Evolutionary conservation across 352 stramenopile species (phyloP), one percentile per base, ranked within the genome.

Genomic region (Peronospora belbahrii): DNA sequence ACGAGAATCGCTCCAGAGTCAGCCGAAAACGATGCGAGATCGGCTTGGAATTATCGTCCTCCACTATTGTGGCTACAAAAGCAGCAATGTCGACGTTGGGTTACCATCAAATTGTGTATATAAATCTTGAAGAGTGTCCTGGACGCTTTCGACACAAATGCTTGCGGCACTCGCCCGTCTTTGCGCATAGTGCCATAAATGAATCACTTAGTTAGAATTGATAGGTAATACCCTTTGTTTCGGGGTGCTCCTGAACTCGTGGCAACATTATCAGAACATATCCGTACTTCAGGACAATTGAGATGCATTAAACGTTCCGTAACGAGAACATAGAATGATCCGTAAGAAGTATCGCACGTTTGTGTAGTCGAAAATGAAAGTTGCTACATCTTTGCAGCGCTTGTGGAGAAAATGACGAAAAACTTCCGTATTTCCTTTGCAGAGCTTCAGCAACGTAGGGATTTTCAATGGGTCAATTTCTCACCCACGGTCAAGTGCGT

Each of bases 391-490:
- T 14, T 65, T 0, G 63, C 67, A 7, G 62, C 70, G 13, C 53
- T 79, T 8, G 70, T 83, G 49, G 62, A 1, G 67, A 82, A 35
- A 74, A 82, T 2, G 64, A 62, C 3, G 59, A 35, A 17, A 82
- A 41, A 20, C 72, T 37, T 4, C 67, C 65, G 34, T 73, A 73
- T 14, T 72, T 66, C 25, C 11, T 27, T 15, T 67, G 45, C 8
- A 83, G 38, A 6, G 54, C 66, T 32, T 64, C 14, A 1, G 61
- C 56, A 42, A 82, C 1, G 36, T 48, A 10, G 61, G 37, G 1
- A 83, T 53, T 22, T 70, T 63, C 0, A 38, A 25, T 3, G n/a
- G n/a, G n/a, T n/a, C n/a, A n/a, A n/a, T n/a, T n/a, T n/a, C n/a
- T n/a, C n/a, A n/a, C n/a, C n/a, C n/a, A n/a, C n/a, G n/a, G n/a